These are phyloP conservation scores for Talaromyces sp. DNA, from an alignment of 2,329 filamentous ascomycete genomes.

Conservation along the genomic window DNA sequence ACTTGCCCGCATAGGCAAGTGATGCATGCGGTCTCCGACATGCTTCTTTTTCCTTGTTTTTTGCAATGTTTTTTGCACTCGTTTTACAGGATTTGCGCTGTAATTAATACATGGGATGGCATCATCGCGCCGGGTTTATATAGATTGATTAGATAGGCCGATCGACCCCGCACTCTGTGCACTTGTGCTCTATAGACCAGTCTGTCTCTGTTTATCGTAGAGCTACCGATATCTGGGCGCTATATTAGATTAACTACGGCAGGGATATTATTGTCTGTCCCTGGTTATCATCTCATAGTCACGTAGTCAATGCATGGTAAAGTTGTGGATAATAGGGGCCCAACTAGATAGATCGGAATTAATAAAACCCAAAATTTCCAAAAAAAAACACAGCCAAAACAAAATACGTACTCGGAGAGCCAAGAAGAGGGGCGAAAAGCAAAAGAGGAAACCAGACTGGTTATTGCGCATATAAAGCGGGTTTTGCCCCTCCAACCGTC, in stretches of 20 bases:
- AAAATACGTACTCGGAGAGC: background rate
- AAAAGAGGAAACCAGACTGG: background rate
- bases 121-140: background rate
- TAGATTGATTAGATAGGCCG: background rate
- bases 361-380: background rate
- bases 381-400: background rate
- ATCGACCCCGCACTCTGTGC: background rate
- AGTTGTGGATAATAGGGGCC: too few species aligned
- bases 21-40: constrained; percentile 12
- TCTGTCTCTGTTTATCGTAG: background rate
- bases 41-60: background rate
- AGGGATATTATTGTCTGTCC: too few species aligned
- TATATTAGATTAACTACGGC: background rate
- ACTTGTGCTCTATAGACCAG: background rate
- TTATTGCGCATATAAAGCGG: background rate
- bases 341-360: too few species aligned
- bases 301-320: too few species aligned
- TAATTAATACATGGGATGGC: too few species aligned
- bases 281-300: too few species aligned
- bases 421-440: too few species aligned
- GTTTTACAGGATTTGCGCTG: too few species aligned
- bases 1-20: constrained; percentile 26
- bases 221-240: background rate
- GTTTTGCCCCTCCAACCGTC: background rate
- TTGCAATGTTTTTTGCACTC: background rate